Base-by-base conservation (phyloP, 768 basidiomycete genomes). In the Leucocoprinus birnbaumii region DNA sequence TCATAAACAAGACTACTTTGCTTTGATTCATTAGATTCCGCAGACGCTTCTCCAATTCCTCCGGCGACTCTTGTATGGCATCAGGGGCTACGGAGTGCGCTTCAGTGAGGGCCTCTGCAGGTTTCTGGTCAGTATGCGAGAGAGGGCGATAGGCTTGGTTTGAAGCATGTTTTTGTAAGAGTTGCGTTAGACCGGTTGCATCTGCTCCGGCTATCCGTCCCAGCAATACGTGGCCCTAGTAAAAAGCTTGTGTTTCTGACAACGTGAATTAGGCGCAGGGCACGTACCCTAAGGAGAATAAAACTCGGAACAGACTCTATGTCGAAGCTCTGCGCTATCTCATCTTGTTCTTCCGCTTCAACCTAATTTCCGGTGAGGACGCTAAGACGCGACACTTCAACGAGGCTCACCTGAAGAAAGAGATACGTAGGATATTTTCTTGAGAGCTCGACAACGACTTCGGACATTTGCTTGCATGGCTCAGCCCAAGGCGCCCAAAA, bases 401-500 rank as follows among this genome's bases (percentile, higher is more conserved):
- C 22, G 5, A 31, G 5, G 21, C 74, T 53, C 70, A 89, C 93
- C 67, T 89, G 80, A 13, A 98, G 74, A 56, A 92, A 88, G 21
- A 98, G 75, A 1, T 89, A 68, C 2, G 73, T 61, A 0, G 83
- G 74, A 64, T 92, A 80, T 66, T 89, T 88, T 58, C 79, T 82
- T 1, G 94, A 82, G 43, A 96, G 77, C 63, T 90, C 88, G 8
- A 64, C 57, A 16, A 89, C 82, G 4, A 94, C 83, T 42, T 84
- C 75, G 72, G 94, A 94, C 88, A 97, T 96, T 62, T 87, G 80
- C 62, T 79, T 79, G 76, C 95, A 98, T 38, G 94, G 94, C 58
- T 83, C 89, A 0, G 94, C 97, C 92, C 93, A 89, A 70, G 83
- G 75, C 41, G 95, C 91, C 89, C 94, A 95, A 69, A 98, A 99